Percentiles rank a stretch among this genome's conserved stretches.
These are phyloP conservation scores for Saccharomyces jurei DNA, from an alignment of 805 yeast genomes.

Conservation along the genomic window DNA sequence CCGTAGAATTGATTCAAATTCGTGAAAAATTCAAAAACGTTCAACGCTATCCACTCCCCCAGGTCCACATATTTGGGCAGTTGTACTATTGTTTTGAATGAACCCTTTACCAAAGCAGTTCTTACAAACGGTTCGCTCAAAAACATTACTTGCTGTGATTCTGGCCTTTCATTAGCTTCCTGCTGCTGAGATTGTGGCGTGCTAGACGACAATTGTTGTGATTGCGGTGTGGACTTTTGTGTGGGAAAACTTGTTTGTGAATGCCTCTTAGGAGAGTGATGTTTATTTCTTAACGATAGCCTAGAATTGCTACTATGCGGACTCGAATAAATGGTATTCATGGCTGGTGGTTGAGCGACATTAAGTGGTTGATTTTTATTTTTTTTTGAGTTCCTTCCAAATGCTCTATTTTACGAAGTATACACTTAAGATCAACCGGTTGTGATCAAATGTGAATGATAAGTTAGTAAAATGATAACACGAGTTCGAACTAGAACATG, in stretches of 20 bases:
- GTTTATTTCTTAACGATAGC: slow-evolving; percentile 36
- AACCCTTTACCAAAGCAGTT: slow-evolving; percentile 91
- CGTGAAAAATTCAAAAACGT: slow-evolving; percentile 80
- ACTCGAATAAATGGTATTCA: slow-evolving; percentile 29
- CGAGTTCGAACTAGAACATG: not conserved
- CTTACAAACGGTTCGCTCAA: slow-evolving; percentile 88
- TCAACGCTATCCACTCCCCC: slow-evolving; percentile 93
- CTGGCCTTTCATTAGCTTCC: slow-evolving; percentile 16
- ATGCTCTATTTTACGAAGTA: slow-evolving; percentile 35
- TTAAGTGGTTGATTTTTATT: slow-evolving; percentile 31
- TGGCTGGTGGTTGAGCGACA: slow-evolving; percentile 11
- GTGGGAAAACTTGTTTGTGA: slow-evolving; percentile 17
- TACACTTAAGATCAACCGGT: not conserved
- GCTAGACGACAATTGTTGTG: slow-evolving; percentile 9
- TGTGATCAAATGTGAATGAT: not conserved
- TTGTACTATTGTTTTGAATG: slow-evolving; percentile 91
- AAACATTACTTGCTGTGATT: slow-evolving; percentile 41
- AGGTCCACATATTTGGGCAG: slow-evolving; percentile 89
- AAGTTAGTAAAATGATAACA: not conserved
- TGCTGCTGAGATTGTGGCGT: slow-evolving; percentile 5
- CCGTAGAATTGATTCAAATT: slow-evolving; percentile 84
- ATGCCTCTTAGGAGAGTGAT: slow-evolving; percentile 22
- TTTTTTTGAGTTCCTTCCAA: slow-evolving; percentile 49
- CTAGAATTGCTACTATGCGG: slow-evolving; percentile 39
- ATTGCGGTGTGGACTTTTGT: slow-evolving; percentile 8